Evolutionary conservation across 805 yeast species (phyloP), one percentile per base, ranked within the genome.

Genomic region (Citeromyces nyonsensis): DNA sequence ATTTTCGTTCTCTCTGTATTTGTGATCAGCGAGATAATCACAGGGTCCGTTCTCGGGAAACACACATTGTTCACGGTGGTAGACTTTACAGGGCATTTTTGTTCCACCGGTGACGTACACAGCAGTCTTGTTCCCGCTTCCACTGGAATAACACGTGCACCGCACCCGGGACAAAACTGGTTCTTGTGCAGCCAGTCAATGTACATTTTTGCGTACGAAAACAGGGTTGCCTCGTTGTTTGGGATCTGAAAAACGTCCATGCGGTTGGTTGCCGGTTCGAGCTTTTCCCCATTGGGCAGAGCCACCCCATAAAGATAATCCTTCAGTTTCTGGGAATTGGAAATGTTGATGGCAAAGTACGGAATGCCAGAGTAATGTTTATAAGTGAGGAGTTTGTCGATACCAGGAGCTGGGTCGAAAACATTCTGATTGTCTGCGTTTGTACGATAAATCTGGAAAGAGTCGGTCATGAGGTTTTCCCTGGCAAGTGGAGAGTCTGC

Each of bases 21-120:
- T 13, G 82, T 64, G 10, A 84, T 69, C 1, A 91, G 93, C 7
- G 82, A 73, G 38, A 88, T 88, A 25, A 82, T 71, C 3, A 82
- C 91, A 6, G 93, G 78, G 51, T 88, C 98, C 0, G 95, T 81
- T 35, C 98, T 62, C 10, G 98, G 98, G 59, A 83, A 88, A 13
- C 84, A 71, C 13, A 82, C 73, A 48, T 88, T 86, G 29, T 82
- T 73, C 14, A 83, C 78, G 0, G 53, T 34, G 0, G 59, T 51
- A 26, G 47, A 45, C 35, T 68, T 59, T 2, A 58, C 67, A 1
- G 61, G 52, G 38, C 60, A 48, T 25, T 51, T 51, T n/a, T 35
- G 33, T 38, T 47, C 44, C 36, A 59, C 58, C 29, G 53, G 59
- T 9, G 51, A 42, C 9, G 68, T 54, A 46, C 86, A 77, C 9